Conservation (phyloP, 768 basidiomycete species). For the Russula compacta region DNA sequence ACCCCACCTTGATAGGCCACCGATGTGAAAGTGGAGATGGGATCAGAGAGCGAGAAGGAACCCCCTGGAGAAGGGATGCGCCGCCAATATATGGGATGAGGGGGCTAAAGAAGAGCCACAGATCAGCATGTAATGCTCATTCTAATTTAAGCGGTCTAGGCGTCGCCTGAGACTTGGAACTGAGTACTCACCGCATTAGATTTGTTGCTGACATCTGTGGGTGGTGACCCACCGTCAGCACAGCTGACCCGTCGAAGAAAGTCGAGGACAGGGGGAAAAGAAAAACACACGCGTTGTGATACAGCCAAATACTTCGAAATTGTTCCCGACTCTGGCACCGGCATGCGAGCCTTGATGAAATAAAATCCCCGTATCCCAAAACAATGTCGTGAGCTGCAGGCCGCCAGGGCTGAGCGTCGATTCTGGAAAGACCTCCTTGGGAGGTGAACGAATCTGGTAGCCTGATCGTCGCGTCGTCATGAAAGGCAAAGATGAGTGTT, state of each 20-base stretch:
- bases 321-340: constrained; percentile 15
- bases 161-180: not conserved
- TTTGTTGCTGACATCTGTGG: constrained; percentile 9
- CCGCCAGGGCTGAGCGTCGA: constrained; percentile 16
- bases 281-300: constrained; percentile 14
- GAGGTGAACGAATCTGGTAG: constrained; percentile 17
- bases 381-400: constrained; percentile 18
- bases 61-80: constrained; percentile 13
- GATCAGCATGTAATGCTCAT: not conserved
- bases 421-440: constrained; percentile 20
- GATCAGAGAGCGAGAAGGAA: constrained; percentile 11
- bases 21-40: constrained; percentile 5
- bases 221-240: not conserved
- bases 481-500: not conserved
- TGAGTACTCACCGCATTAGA: constrained; percentile 5
- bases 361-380: constrained; percentile 16
- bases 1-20: constrained; percentile 1
- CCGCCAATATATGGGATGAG: constrained; percentile 11
- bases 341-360: constrained; percentile 18
- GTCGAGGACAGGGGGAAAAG: not conserved
- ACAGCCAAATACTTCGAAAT: constrained; percentile 16
- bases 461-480: constrained; percentile 14
- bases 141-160: not conserved
- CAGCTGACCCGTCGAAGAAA: not conserved
- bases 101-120: not conserved